Evolutionary conservation across 2,329 filamentous ascomycete species (phyloP).

Genomic region (Exserohilum turcica): DNA sequence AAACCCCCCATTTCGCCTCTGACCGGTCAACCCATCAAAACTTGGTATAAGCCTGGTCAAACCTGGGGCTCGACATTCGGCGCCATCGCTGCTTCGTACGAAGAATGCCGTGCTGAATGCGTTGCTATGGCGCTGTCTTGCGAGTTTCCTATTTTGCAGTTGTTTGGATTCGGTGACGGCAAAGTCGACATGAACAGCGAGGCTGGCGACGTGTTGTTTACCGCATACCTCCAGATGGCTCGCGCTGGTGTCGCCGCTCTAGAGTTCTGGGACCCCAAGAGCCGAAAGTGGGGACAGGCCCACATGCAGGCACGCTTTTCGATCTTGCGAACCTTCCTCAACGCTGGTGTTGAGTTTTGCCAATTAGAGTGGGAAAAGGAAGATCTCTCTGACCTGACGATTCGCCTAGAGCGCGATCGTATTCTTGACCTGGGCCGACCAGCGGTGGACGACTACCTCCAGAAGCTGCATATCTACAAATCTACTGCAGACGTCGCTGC

Average conservation of each 20-base stretch:
- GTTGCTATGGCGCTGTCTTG: slow-evolving; percentile 91
- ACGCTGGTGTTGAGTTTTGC: slow-evolving; percentile 86
- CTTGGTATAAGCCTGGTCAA: slow-evolving; percentile 93
- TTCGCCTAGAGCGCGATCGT: slow-evolving; percentile 82
- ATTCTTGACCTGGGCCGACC: slow-evolving; percentile 82
- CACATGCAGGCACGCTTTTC: slow-evolving; percentile 92
- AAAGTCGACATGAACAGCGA: slow-evolving; percentile 71
- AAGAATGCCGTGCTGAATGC: slow-evolving; percentile 92
- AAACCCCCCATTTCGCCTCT: slow-evolving; percentile 83
- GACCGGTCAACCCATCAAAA: slow-evolving; percentile 74
- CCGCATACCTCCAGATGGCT: slow-evolving; percentile 90
- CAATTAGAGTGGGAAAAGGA: slow-evolving; percentile 75
- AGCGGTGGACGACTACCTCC: slow-evolving; percentile 83
- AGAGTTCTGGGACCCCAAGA: slow-evolving; percentile 94
- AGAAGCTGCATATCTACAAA: slow-evolving; percentile 93
- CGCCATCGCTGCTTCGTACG: slow-evolving; percentile 82
- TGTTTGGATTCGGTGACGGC: slow-evolving; percentile 89
- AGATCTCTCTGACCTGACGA: slow-evolving; percentile 79
- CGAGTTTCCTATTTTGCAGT: slow-evolving; percentile 84
- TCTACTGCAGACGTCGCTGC: slow-evolving; percentile 80
- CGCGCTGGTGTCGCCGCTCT: slow-evolving; percentile 85
- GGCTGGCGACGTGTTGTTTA: slow-evolving; percentile 86
- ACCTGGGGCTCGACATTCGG: slow-evolving; percentile 96
- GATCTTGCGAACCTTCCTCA: slow-evolving; percentile 82
- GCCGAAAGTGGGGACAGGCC: slow-evolving; percentile 83